These are phyloP conservation scores for Rhizophlyctis rosea DNA, from an alignment of 192 early-diverging fungal species.

Conservation along the genomic window DNA sequence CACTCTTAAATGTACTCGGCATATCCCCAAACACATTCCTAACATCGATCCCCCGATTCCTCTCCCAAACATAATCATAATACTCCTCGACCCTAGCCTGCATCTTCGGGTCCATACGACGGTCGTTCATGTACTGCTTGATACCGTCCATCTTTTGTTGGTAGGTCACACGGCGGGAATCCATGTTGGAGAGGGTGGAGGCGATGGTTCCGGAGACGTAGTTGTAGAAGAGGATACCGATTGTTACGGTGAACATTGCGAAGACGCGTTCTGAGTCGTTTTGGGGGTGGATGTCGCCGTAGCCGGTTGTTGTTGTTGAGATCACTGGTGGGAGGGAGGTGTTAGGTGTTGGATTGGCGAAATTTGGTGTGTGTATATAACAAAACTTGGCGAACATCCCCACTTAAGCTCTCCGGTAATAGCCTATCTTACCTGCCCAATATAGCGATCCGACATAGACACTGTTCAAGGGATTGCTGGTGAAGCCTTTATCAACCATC, in stretches of 20 bases:
- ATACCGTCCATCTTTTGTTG: constrained; percentile 51
- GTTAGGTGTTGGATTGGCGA: neutral
- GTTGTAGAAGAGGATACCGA: constrained; percentile 47
- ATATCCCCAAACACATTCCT: constrained; percentile 48
- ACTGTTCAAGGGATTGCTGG: neutral
- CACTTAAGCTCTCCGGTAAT: neutral
- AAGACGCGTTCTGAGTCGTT: constrained; percentile 47
- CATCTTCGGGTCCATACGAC: constrained; percentile 52
- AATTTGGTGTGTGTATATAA: neutral
- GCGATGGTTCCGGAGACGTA: constrained; percentile 56
- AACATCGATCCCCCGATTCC: constrained; percentile 54
- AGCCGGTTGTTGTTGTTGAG: constrained; percentile 52
- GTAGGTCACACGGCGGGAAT: constrained; percentile 48
- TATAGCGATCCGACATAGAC: neutral
- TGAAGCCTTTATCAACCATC: constrained; percentile 12
- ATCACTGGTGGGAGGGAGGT: constrained; percentile 27
- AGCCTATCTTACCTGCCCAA: neutral
- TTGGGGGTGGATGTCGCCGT: constrained; percentile 48
- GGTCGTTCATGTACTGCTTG: constrained; percentile 50
- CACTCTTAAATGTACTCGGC: constrained; percentile 49
- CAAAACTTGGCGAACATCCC: neutral
- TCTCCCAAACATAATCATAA: constrained; percentile 56
- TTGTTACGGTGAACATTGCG: constrained; percentile 35
- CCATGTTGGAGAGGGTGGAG: constrained; percentile 55
- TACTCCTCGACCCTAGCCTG: constrained; percentile 49